Evolutionary conservation across 2,329 filamentous ascomycete species (phyloP), one percentile per base, ranked within the genome.

Genomic region (Zasmidium citrigriseum): DNA sequence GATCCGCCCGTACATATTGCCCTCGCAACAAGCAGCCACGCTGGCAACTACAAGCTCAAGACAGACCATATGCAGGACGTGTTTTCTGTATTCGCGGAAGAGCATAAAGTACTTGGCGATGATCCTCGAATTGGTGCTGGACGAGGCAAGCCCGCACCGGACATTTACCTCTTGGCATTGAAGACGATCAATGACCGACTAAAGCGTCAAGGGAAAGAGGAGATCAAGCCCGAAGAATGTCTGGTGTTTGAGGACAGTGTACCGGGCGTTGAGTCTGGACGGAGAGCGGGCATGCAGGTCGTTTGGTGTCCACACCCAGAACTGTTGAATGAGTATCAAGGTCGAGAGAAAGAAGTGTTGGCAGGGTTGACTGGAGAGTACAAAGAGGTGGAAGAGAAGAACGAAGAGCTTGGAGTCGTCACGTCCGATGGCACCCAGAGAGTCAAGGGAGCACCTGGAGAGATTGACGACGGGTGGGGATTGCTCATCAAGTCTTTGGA

Each of bases 161-260:
- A 99, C 76, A 99, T 99, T 66, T 98, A 96, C 75, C 78, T 96
- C 9, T 80, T 98, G 0, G 93, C 95, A 0, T 79, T 99, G 55
- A 81, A 89, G 75, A 90, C 87, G 2, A 88, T 99, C 73, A 99
- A 99, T 75, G 84, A 85, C 46, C 85, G 86, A 16, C 79, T 96
- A 5, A 78, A 77, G 11, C 62, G 80, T 0, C 76, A 81, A 2
- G 86, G 85, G 52, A 78, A 82, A 64, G 78, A 83, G 59, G 80
- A 82, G 54, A 88, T 99, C 62, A 80, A 72, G 54, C 91, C 92
- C 0, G 89, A 90, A 65, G 93, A 98, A 75, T 98, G 95, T 72
- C 81, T 99, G 16, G 95, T 98, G 0, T 98, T 99, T 69, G 95
- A 99, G 77, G 95, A 99, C 75, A 91, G 89, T 47, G 93, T 98